A percentile compares a stretch with the other conserved stretches of the same genome.
phyloP scores from a whole-genome alignment of 192 early-diverging fungal species.

The Mortierella claussenii region DNA sequence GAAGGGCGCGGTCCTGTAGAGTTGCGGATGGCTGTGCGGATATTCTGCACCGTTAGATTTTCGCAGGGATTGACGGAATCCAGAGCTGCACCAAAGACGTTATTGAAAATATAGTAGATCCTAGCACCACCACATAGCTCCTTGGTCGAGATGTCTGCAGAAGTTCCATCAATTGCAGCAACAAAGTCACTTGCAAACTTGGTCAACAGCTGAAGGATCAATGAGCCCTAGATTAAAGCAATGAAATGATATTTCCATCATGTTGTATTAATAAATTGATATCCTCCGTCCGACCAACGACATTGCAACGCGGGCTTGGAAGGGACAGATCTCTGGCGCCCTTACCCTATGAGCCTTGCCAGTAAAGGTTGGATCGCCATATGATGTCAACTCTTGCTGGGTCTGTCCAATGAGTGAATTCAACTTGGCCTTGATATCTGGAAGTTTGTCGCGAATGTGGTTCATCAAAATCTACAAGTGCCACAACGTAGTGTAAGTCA shows the following conservation, averaged over 20 bases:
- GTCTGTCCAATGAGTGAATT: constrained; percentile 82
- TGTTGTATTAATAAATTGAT: no score
- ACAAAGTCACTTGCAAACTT: constrained; percentile 82
- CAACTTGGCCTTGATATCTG: constrained; percentile 79
- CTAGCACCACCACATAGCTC: constrained; percentile 86
- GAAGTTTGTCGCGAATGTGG: constrained; percentile 83
- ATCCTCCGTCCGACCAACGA: no score
- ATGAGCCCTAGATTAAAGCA: constrained; percentile 58
- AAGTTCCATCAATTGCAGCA: constrained; percentile 82
- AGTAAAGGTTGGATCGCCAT: constrained; percentile 68
- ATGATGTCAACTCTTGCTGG: constrained; percentile 76
- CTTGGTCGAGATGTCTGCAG: constrained; percentile 74
- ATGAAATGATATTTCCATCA: background rate
- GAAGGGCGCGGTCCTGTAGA: constrained; percentile 82
- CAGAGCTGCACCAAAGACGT: constrained; percentile 78
- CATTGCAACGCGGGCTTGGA: no score
- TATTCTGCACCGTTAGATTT: constrained; percentile 76
- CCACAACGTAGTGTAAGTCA: no score
- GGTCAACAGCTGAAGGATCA: constrained; percentile 76
- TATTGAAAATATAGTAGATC: constrained; percentile 87
- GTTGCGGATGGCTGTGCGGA: constrained; percentile 86
- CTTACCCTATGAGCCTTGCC: constrained; percentile 60
- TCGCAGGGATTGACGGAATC: constrained; percentile 78
- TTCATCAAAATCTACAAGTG: constrained; percentile 78
- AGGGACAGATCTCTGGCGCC: no score